Base-by-base conservation (phyloP, 768 basidiomycete genomes). In the Tephrocybe rancida region DNA sequence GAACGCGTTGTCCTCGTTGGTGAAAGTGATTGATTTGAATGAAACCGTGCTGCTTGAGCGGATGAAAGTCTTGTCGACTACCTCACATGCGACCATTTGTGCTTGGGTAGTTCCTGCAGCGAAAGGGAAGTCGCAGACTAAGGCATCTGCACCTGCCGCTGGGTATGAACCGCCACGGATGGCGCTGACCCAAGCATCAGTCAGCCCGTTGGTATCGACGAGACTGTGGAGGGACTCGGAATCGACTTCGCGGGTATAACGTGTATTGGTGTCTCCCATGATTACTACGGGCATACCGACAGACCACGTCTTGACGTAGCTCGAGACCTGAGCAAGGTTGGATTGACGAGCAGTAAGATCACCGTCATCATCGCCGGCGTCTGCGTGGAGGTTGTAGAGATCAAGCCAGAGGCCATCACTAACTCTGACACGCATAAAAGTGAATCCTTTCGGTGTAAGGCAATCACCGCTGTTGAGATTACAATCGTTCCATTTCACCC, bases 381-480 rank as follows among this genome's bases (percentile, higher is more conserved):
- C 72, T 2, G 69, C 64, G 47, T 75, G 73, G 10, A 75, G 65
- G 58, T 75, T 73, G 60, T 73, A 73, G 11, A 71, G 58, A 48
- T 73, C 72, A 5, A 73, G 39, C 62, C 66, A 73, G 19, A 65
- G 52, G 7, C 72, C 72, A 18, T 70, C 70, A 9, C 65, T 58
- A 34, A 68, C 59, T 37, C 63, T 60, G 2, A 70, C 38, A 42
- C 72, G 70, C 61, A 67, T 65, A 59, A 70, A 72, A 0, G 69
- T 73, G 65, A 75, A 75, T 8, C 73, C 72, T 52, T 73, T 73
- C 0, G 72, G 72, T 10, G 72, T 73, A 16, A 75, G 61, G 56
- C 73, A 75, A 57, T 73, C 71, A 8, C 64, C 67, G n/a, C 57
- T 43, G 54, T 68, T 67, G 27, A 60, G 35, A 54, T 67, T 56